Conservation (phyloP, 2,329 filamentous ascomycete species). For the Didymellaceae sp. region DNA sequence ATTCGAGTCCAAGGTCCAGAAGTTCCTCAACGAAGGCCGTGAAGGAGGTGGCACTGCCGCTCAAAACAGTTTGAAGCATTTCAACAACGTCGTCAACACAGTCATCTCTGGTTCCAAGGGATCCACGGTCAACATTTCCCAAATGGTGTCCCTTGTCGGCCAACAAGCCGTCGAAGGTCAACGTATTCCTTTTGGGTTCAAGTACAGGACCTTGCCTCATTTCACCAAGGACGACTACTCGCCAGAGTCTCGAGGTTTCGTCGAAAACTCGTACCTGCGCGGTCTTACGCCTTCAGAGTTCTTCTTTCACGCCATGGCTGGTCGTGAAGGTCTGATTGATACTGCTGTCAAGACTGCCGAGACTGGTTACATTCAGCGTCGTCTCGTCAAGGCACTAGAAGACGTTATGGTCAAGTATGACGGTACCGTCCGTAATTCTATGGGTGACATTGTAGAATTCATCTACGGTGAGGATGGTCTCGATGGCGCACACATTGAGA, state of each 20-base stretch:
- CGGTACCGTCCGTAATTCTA: slow-evolving; percentile 93
- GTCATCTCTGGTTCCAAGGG: slow-evolving; percentile 96
- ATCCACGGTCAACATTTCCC: slow-evolving; percentile 98
- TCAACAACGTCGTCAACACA: slow-evolving; percentile 97
- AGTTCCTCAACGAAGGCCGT: slow-evolving; percentile 92
- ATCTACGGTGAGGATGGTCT: slow-evolving; percentile 97
- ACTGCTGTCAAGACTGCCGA: slow-evolving; percentile 99
- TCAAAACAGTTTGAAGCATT: slow-evolving; percentile 89
- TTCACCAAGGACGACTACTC: slow-evolving; percentile 99
- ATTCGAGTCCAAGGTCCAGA: slow-evolving; percentile 96
- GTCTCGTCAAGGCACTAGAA: slow-evolving; percentile 96
- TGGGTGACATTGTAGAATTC: slow-evolving; percentile 96
- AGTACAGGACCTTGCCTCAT: slow-evolving; percentile 94
- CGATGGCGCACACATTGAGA: slow-evolving; percentile 91
- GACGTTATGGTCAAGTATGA: slow-evolving; percentile 98
- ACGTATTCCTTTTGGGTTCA: slow-evolving; percentile 98
- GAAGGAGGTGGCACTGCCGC: slow-evolving; percentile 94
- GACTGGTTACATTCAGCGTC: slow-evolving; percentile 98
- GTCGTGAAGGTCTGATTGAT: slow-evolving; percentile 99
- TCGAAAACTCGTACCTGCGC: slow-evolving; percentile 97
- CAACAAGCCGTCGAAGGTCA: slow-evolving; percentile 99
- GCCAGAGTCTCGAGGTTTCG: slow-evolving; percentile 93
- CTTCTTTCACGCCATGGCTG: slow-evolving; percentile 99
- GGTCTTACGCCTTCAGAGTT: slow-evolving; percentile 95
- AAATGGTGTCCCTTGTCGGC: slow-evolving; percentile 98